Evolutionary conservation across 2,329 filamentous ascomycete genomes (phyloP).

Genomic region (Neonectria faginata): DNA sequence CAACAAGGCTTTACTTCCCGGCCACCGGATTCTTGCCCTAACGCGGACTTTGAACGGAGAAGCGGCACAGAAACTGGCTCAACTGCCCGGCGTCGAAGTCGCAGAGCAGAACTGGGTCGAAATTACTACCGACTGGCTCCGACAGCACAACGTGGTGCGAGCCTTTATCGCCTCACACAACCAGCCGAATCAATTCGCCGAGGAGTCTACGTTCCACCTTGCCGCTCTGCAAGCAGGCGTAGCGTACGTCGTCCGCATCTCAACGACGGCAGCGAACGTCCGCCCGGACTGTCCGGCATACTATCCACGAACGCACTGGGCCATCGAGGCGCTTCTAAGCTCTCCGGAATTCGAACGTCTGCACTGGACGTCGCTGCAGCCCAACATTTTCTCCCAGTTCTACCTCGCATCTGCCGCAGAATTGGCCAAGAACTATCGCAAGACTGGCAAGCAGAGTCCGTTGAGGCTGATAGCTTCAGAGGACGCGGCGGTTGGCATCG

Average conservation of each 20-base stretch:
- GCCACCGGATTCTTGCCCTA: constrained; percentile 33
- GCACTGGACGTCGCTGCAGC: constrained; percentile 55
- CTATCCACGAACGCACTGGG: constrained; percentile 55
- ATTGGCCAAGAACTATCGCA: constrained; percentile 50
- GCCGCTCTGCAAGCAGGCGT: constrained; percentile 52
- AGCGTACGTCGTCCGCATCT: constrained; percentile 57
- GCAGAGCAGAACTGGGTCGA: constrained; percentile 52
- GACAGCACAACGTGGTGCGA: constrained; percentile 48
- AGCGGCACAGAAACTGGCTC: constrained; percentile 46
- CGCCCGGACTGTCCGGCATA: constrained; percentile 50
- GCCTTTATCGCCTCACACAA: constrained; percentile 56
- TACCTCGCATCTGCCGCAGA: constrained; percentile 42
- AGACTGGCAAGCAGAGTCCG: constrained; percentile 47
- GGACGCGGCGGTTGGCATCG: constrained; percentile 47
- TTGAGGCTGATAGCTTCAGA: constrained; percentile 46
- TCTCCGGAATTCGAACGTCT: constrained; percentile 51
- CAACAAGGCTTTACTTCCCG: not conserved
- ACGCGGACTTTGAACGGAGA: constrained; percentile 31
- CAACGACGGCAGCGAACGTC: constrained; percentile 52
- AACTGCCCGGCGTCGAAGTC: constrained; percentile 50
- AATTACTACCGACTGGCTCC: constrained; percentile 56
- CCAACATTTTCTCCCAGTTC: constrained; percentile 43
- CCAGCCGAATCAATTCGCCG: constrained; percentile 52
- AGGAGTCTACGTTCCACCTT: constrained; percentile 54
- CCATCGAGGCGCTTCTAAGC: constrained; percentile 53